Evolutionary conservation across 768 basidiomycete genomes (phyloP).

Genomic region (Clitopilus hobsonii): DNA sequence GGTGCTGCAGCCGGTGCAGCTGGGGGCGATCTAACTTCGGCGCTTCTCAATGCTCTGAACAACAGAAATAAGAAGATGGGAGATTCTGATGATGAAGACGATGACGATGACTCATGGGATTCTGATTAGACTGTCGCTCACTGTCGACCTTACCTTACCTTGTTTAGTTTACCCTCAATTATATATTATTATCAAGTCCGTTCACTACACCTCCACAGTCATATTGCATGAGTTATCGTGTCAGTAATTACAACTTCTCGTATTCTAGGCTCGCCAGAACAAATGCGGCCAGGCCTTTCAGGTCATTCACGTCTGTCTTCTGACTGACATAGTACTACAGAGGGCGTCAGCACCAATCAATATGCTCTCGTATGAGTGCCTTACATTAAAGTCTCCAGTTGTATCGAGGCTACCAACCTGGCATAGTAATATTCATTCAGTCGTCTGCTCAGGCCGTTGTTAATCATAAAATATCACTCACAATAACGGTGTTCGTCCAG

Average conservation of each 20-base stretch:
- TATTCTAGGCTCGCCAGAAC: conserved; percentile 42
- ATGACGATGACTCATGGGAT: conserved; percentile 63
- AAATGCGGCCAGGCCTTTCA: conserved; percentile 43
- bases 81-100: conserved; percentile 79
- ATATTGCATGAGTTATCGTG: not conserved
- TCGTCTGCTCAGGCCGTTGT: not conserved
- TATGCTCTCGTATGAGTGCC: not conserved
- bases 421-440: not conserved
- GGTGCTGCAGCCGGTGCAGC: conserved; percentile 35
- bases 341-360: not conserved
- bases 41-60: conserved; percentile 78
- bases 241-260: conserved; percentile 19
- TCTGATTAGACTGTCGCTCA: conserved; percentile 38
- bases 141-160: no score
- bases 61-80: conserved; percentile 85
- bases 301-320: conserved; percentile 33
- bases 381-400: conserved; percentile 32
- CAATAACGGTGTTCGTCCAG: conserved; percentile 42
- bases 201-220: not conserved
- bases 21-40: conserved; percentile 75
- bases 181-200: no score
- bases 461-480: conserved; percentile 14
- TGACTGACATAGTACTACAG: conserved; percentile 40
- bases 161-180: no score
- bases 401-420: conserved; percentile 38